Evolutionary conservation across 2,329 filamentous ascomycete genomes (phyloP).

Genomic region (Aspergillus amoenus): DNA sequence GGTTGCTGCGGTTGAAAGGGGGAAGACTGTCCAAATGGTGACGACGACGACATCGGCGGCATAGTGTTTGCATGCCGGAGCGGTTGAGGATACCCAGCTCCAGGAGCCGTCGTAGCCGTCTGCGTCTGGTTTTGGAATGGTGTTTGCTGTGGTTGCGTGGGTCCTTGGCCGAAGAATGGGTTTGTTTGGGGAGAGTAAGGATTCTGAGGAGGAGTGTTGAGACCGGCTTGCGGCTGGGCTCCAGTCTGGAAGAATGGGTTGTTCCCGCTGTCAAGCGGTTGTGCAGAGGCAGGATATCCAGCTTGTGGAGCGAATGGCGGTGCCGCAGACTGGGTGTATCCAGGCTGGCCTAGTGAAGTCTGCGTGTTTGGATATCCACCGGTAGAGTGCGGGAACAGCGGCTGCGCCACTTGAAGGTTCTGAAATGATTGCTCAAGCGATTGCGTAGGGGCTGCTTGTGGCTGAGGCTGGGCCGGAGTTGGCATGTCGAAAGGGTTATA

Average conservation of each 20-base stretch:
- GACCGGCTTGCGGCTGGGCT: conserved; percentile 26
- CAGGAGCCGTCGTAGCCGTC: conserved; percentile 10
- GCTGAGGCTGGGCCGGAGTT: conserved; percentile 31
- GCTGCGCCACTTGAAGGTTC: conserved; percentile 68
- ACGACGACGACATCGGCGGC: conserved; percentile 33
- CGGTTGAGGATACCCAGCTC: conserved; percentile 15
- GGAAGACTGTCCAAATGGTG: conserved; percentile 29
- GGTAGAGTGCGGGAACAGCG: conserved; percentile 73
- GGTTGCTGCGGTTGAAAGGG: conserved; percentile 25
- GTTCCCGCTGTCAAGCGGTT: conserved; percentile 33
- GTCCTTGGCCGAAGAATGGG: conserved; percentile 35
- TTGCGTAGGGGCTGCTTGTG: conserved; percentile 23
- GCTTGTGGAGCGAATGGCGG: conserved; percentile 42
- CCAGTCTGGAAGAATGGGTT: conserved; percentile 47
- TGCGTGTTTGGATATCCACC: conserved; percentile 56
- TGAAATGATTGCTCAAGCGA: conserved; percentile 70
- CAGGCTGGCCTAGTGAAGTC: conserved; percentile 38
- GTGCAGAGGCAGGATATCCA: conserved; percentile 34
- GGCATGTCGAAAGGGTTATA: conserved; percentile 69
- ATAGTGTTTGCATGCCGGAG: conserved; percentile 42
- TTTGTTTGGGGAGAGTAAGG: conserved; percentile 29
- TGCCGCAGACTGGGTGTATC: conserved; percentile 44
- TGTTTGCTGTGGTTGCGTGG: conserved; percentile 22
- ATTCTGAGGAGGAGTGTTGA: conserved; percentile 24
- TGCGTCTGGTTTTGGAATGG: conserved; percentile 24